A percentile compares a stretch with the other conserved stretches of the same genome.
Evolutionary conservation across 345 rosid genomes (phyloP).

Genomic region (Salix exigua): DNA sequence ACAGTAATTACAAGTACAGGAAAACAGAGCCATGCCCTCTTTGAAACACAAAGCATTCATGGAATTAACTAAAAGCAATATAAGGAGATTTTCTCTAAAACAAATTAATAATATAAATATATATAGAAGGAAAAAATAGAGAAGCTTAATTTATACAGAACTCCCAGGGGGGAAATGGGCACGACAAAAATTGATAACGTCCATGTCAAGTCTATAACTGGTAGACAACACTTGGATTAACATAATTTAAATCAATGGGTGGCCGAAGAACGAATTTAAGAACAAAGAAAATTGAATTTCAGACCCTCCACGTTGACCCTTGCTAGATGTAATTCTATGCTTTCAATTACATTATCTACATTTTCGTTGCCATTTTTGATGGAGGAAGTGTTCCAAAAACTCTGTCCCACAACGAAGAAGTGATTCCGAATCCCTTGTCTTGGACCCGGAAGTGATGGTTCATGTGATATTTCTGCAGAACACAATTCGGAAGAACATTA

Average conservation of each 20-base stretch:
- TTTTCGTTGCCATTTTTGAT: slow-evolving; percentile 6
- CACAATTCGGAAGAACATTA: not conserved
- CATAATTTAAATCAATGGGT: slow-evolving; percentile 7
- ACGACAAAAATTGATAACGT: slow-evolving; percentile 8
- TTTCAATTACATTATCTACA: slow-evolving; percentile 6
- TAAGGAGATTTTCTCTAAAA: not conserved
- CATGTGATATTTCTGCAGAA: slow-evolving; percentile 80
- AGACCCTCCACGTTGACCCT: not conserved
- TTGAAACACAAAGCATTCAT: not conserved
- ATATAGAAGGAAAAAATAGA: not conserved
- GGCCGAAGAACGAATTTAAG: not conserved
- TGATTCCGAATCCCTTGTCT: slow-evolving; percentile 81
- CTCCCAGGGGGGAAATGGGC: not conserved
- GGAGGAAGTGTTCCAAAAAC: slow-evolving; percentile 85
- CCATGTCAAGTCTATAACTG: slow-evolving; percentile 1
- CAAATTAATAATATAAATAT: not conserved
- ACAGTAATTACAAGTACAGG: not conserved
- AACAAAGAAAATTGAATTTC: slow-evolving; percentile 1
- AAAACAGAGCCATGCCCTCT: not conserved
- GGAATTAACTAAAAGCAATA: not conserved
- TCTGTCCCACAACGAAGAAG: slow-evolving; percentile 84
- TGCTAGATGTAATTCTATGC: not conserved
- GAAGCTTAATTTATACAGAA: slow-evolving; percentile 8
- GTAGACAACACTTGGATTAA: not conserved
- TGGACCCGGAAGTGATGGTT: slow-evolving; percentile 94